Evolutionary conservation across 768 basidiomycete species (phyloP).

Genomic region (Rhizopogon roseolus): DNA sequence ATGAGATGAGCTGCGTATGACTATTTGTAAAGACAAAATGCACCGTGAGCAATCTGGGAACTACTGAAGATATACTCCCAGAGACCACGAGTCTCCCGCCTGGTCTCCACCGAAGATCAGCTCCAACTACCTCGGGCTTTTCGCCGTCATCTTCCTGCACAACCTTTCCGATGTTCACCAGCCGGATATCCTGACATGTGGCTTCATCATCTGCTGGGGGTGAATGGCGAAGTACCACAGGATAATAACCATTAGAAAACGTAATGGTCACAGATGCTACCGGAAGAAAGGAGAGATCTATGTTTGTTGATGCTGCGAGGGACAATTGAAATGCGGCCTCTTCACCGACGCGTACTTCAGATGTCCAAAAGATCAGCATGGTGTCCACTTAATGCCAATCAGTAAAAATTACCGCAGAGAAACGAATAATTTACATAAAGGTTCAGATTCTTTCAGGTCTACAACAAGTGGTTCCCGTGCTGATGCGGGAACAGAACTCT

Average conservation of each 20-base stretch:
- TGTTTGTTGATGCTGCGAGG: slow-evolving; percentile 46
- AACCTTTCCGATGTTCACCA: slow-evolving; percentile 43
- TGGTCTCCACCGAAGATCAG: slow-evolving; percentile 54
- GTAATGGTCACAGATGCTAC: slow-evolving; percentile 57
- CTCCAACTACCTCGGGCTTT: slow-evolving; percentile 21
- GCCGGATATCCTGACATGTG: slow-evolving; percentile 7
- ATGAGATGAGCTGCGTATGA: neutral
- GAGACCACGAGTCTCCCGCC: slow-evolving; percentile 52
- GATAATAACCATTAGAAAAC: slow-evolving; percentile 46
- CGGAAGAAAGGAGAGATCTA: slow-evolving; percentile 51
- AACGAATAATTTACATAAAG: slow-evolving; percentile 47
- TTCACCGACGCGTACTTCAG: slow-evolving; percentile 56
- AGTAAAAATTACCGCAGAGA: slow-evolving; percentile 5
- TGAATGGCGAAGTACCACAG: slow-evolving; percentile 49
- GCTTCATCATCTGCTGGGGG: slow-evolving; percentile 12
- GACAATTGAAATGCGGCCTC: slow-evolving; percentile 71
- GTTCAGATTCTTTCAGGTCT: slow-evolving; percentile 57
- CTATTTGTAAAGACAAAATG: slow-evolving; percentile 12
- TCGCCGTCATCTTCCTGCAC: slow-evolving; percentile 28
- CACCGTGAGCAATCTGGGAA: slow-evolving; percentile 53
- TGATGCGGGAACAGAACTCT: slow-evolving; percentile 70
- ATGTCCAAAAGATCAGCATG: slow-evolving; percentile 65
- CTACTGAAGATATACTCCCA: slow-evolving; percentile 52
- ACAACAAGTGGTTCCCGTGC: slow-evolving; percentile 54
- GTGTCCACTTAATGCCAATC: slow-evolving; percentile 49